phyloP scores from a whole-genome alignment of 2,329 filamentous ascomycete genomes.

The Cladophialophora psammophila region DNA sequence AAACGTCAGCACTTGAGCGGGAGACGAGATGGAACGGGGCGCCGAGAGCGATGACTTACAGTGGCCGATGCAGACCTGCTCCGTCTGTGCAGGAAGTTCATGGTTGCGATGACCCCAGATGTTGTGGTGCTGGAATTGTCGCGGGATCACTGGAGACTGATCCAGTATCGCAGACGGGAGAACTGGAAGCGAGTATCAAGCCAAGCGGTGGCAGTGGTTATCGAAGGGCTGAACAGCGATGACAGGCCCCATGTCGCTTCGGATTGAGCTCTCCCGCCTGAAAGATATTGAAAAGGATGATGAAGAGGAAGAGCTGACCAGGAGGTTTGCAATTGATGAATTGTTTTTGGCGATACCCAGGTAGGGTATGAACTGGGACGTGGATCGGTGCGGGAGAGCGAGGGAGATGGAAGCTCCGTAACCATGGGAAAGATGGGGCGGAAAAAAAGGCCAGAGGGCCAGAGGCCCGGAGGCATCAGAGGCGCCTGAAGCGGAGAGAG shows the following conservation, averaged over 20 bases:
- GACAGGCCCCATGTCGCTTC: conserved; percentile 31
- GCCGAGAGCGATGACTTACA: conserved; percentile 34
- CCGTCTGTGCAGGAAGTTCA: conserved; percentile 44
- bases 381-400: conserved; percentile 10
- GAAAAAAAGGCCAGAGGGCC: neutral
- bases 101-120: conserved; percentile 25
- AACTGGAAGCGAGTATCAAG: conserved; percentile 11
- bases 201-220: conserved; percentile 18
- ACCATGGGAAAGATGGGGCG: conserved; percentile 2
- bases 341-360: conserved; percentile 4
- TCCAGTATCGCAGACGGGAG: conserved; percentile 3
- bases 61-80: conserved; percentile 45
- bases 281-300: neutral
- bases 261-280: neutral
- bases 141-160: conserved; percentile 7
- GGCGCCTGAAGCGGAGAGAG: neutral
- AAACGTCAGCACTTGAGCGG: conserved; percentile 29
- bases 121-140: neutral
- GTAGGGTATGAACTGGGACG: conserved; percentile 6
- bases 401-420: conserved; percentile 6
- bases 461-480: neutral
- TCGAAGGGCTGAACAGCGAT: conserved; percentile 19
- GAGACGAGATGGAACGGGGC: conserved; percentile 18
- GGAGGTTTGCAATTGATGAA: conserved; percentile 1
- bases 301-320: conserved; percentile 8